These are phyloP conservation scores for Acanthamoeba quina DNA, from an alignment of 208 protist species.

Conservation along the genomic window DNA sequence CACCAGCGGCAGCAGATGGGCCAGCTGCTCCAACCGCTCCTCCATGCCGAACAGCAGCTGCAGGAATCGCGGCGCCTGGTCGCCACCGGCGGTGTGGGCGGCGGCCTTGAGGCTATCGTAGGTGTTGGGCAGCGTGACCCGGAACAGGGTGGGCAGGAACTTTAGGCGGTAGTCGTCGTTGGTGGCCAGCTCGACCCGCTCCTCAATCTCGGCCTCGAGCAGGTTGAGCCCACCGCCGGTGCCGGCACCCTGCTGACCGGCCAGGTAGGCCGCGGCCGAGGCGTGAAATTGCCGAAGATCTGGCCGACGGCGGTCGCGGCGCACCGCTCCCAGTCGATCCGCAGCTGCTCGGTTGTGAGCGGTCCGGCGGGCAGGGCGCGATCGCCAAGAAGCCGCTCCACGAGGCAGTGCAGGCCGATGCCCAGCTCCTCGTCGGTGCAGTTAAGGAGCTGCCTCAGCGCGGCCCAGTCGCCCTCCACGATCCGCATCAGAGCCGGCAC, in stretches of 20 bases:
- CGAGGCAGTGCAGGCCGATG: neutral
- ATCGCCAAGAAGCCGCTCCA: neutral
- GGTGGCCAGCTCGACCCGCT: neutral
- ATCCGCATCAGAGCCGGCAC: neutral
- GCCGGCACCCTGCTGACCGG: neutral
- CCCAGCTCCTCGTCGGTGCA: slow-evolving; percentile 22
- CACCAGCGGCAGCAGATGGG: neutral
- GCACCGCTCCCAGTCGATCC: neutral
- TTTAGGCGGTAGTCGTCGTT: neutral
- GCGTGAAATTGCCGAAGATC: slow-evolving; percentile 33
- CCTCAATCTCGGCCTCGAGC: slow-evolving; percentile 30
- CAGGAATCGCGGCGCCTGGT: neutral
- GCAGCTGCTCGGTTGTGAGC: slow-evolving; percentile 1
- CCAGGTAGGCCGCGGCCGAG: neutral
- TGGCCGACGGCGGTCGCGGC: neutral
- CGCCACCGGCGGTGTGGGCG: neutral
- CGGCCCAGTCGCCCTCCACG: neutral
- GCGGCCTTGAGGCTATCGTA: slow-evolving; percentile 4
- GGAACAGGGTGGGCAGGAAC: slow-evolving; percentile 11
- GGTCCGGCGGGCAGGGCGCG: neutral
- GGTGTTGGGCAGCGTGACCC: neutral
- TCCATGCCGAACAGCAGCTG: slow-evolving; percentile 6
- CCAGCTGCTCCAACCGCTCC: slow-evolving; percentile 23
- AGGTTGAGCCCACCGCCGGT: neutral
- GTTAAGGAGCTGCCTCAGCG: slow-evolving; percentile 9